These are phyloP conservation scores for Xenoacremonium recifei DNA, from an alignment of 2,329 filamentous ascomycete species.

Conservation along the genomic window DNA sequence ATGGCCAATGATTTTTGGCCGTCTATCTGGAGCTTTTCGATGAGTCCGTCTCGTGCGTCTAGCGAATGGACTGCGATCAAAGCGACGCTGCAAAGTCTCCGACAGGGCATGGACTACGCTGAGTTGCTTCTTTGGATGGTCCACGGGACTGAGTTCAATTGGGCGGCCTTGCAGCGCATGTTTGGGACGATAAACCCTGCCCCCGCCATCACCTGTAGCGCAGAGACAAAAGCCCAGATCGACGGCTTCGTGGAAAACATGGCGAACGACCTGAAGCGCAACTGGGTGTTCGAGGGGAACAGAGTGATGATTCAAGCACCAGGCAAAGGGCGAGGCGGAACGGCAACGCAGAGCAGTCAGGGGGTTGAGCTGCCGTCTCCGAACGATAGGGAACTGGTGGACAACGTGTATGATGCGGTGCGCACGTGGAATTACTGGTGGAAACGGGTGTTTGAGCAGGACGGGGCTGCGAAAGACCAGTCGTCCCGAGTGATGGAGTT, in stretches of 20 bases:
- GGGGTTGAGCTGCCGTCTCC: slow-evolving; percentile 33
- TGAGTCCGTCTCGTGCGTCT: no score
- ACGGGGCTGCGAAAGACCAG: no score
- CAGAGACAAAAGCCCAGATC: slow-evolving; percentile 33
- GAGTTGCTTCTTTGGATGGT: no score
- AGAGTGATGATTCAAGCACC: slow-evolving; percentile 39
- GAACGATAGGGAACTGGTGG: slow-evolving; percentile 28
- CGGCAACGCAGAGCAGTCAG: slow-evolving; percentile 34
- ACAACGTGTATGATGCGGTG: slow-evolving; percentile 30
- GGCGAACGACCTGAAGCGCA: slow-evolving; percentile 41
- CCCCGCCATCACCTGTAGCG: no score
- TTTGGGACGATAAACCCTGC: no score
- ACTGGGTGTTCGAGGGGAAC: slow-evolving; percentile 38
- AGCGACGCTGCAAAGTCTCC: no score
- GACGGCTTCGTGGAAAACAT: slow-evolving; percentile 43
- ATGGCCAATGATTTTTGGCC: slow-evolving; percentile 32
- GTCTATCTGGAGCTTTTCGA: slow-evolving; percentile 23
- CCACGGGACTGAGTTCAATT: no score
- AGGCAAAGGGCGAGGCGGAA: slow-evolving; percentile 27
- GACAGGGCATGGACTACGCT: no score
- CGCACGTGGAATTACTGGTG: slow-evolving; percentile 36
- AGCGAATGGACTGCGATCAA: no score
- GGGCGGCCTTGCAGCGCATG: no score
- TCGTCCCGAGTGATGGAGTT: no score
- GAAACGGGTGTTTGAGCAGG: slow-evolving; percentile 18